Conservation (phyloP, 495 filamentous ascomycete genomes). For the Trichoderma erinaceum region DNA sequence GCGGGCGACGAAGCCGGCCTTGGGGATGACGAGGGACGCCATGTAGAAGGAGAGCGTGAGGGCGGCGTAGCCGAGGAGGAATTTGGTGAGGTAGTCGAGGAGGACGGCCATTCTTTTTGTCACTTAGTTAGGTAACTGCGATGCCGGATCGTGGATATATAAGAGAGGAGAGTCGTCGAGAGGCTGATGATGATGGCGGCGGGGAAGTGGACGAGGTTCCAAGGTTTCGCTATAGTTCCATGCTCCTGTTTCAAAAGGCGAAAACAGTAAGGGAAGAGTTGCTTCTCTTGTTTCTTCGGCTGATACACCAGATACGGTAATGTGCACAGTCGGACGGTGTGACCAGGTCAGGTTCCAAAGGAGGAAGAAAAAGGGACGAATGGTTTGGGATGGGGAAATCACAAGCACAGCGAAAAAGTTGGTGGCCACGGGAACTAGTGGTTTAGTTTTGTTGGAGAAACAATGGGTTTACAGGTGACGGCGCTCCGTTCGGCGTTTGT, state of each 20-base stretch:
- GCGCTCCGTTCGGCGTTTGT: no score
- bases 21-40: constrained; percentile 44
- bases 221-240: background rate
- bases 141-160: background rate
- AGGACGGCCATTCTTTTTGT: constrained; percentile 17
- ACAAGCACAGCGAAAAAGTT: background rate
- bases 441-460: background rate
- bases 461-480: background rate
- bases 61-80: constrained; percentile 52
- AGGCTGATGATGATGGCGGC: background rate
- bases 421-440: constrained; percentile 12
- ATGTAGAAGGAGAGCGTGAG: constrained; percentile 51
- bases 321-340: background rate
- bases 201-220: background rate
- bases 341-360: background rate
- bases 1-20: constrained; percentile 64
- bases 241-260: background rate
- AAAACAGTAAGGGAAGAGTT: background rate
- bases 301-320: no score
- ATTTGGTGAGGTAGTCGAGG: constrained; percentile 41
- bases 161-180: background rate
- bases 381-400: background rate
- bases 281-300: background rate
- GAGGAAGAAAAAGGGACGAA: background rate
- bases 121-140: background rate